phyloP scores from a whole-genome alignment of 1,284 basidiomycete genomes.

The Sporisorium iseilematis-ciliati region DNA sequence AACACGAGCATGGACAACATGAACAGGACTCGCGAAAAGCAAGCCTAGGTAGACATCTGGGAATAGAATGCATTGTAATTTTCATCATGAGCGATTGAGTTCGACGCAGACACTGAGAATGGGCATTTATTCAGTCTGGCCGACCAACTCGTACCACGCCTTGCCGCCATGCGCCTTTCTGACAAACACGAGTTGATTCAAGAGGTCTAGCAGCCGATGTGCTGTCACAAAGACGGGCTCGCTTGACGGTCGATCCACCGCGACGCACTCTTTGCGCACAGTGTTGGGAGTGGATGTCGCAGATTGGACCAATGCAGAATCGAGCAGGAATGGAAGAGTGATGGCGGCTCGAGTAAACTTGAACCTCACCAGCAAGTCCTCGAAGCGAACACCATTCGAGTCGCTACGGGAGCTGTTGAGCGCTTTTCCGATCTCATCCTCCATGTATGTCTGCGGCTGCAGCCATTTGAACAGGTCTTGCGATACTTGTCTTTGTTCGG shows the following conservation, averaged over 20 bases:
- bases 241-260: slow-evolving; percentile 13
- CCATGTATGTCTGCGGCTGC: slow-evolving; percentile 45
- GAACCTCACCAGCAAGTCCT: slow-evolving; percentile 36
- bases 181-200: slow-evolving; percentile 28
- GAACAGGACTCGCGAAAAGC: slow-evolving; percentile 29
- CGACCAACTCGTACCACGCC: slow-evolving; percentile 38
- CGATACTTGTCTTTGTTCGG: slow-evolving; percentile 35
- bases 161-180: slow-evolving; percentile 20
- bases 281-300: slow-evolving; percentile 5
- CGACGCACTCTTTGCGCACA: slow-evolving; percentile 32
- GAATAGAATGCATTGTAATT: not conserved
- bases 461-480: slow-evolving; percentile 52
- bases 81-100: not conserved
- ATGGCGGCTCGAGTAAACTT: slow-evolving; percentile 31
- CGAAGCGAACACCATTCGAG: slow-evolving; percentile 23
- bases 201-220: slow-evolving; percentile 18
- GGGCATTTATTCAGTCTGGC: slow-evolving; percentile 12
- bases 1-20: slow-evolving; percentile 42
- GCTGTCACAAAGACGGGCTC: slow-evolving; percentile 42
- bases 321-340: slow-evolving; percentile 32
- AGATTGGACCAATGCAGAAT: not conserved
- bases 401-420: not conserved
- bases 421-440: slow-evolving; percentile 41
- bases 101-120: not conserved
- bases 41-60: not conserved